Percentiles rank a stretch among this genome's conserved stretches.
These are phyloP conservation scores for Linnemannia hyalina DNA, from an alignment of 192 early-diverging fungal genomes.

Conservation along the genomic window DNA sequence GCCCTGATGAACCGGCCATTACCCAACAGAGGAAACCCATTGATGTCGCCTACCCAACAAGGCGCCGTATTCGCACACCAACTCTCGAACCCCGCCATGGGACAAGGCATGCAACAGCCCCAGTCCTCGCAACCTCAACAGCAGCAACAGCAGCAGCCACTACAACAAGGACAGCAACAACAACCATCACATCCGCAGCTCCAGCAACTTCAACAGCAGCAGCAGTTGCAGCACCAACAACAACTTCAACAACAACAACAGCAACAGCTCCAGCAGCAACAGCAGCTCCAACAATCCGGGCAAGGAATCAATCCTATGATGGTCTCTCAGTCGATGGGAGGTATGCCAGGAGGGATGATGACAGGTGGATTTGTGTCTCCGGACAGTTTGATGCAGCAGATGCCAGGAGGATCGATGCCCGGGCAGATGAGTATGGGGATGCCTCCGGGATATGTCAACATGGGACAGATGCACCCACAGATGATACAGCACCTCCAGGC, in stretches of 20 bases:
- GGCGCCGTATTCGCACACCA: constrained; percentile 36
- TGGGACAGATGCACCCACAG: constrained; percentile 46
- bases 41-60: constrained; percentile 34
- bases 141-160: constrained; percentile 21
- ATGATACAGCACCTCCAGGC: constrained; percentile 47
- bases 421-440: constrained; percentile 43
- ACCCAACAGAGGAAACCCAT: constrained; percentile 36
- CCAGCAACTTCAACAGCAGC: constrained; percentile 18
- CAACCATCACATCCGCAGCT: constrained; percentile 17
- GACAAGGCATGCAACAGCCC: constrained; percentile 1
- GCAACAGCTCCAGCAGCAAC: constrained; percentile 18
- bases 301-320: constrained; percentile 44
- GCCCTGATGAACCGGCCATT: constrained; percentile 28
- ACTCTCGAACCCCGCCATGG: constrained; percentile 6
- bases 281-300: constrained; percentile 6
- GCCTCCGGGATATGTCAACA: constrained; percentile 32
- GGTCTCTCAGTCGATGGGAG: constrained; percentile 21
- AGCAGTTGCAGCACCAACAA: constrained; percentile 20
- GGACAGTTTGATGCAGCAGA: constrained; percentile 40
- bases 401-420: constrained; percentile 27
- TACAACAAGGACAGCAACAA: background rate
- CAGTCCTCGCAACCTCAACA: constrained; percentile 19
- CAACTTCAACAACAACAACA: constrained; percentile 18
- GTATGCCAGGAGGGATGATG: constrained; percentile 31
- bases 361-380: constrained; percentile 46